These are phyloP conservation scores for Primulina tabacum DNA, from an alignment of 257 asterid genomes.

Conservation along the genomic window DNA sequence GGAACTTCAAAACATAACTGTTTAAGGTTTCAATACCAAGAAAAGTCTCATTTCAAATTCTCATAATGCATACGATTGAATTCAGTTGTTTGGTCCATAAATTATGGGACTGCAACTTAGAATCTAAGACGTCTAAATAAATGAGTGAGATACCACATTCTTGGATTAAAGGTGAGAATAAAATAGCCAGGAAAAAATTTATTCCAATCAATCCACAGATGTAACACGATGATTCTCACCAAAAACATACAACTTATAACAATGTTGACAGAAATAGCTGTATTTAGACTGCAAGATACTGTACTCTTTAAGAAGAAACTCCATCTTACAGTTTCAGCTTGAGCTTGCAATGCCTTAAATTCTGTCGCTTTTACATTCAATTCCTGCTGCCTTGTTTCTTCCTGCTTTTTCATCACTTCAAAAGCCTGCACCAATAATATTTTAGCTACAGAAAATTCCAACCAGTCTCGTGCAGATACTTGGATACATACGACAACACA, in stretches of 20 bases:
- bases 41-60: not conserved
- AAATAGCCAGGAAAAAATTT: not conserved
- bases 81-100: not conserved
- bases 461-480: not conserved
- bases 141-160: not conserved
- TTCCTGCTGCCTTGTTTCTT: slow-evolving; percentile 67
- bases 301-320: not conserved
- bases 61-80: not conserved
- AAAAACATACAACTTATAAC: too few relatives aligned
- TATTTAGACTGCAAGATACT: not conserved
- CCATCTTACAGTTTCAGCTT: slow-evolving; percentile 69
- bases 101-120: not conserved
- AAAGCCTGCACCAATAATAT: slow-evolving; percentile 44
- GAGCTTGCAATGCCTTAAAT: slow-evolving; percentile 77
- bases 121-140: not conserved
- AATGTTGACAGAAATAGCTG: not conserved
- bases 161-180: not conserved
- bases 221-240: not conserved
- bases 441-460: slow-evolving; percentile 12
- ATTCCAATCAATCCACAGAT: not conserved
- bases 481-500: not conserved
- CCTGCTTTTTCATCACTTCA: slow-evolving; percentile 63
- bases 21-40: not conserved
- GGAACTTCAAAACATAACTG: not conserved
- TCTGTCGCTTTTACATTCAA: slow-evolving; percentile 51